Conservation (phyloP, 2,329 filamentous ascomycete genomes). For the Aspergillus melleus region DNA sequence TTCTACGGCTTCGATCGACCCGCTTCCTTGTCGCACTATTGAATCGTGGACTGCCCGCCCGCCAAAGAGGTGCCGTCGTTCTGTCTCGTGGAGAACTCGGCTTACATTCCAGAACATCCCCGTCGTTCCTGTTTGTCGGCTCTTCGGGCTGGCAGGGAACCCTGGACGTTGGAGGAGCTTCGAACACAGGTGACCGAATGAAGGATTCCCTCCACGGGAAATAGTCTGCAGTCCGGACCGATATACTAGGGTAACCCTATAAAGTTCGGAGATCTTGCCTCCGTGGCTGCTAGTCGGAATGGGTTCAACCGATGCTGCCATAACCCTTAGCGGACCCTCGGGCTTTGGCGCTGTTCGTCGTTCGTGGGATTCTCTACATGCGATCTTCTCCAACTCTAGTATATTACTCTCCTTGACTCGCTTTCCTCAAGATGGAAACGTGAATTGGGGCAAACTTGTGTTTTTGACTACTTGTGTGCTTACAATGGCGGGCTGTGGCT, state of each 20-base stretch:
- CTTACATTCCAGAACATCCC: constrained; percentile 25
- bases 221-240: constrained; percentile 10
- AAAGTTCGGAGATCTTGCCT: constrained; percentile 10
- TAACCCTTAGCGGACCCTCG: constrained; percentile 4
- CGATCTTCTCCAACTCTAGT: constrained; percentile 19
- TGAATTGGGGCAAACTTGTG: constrained; percentile 31
- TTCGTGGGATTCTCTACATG: constrained; percentile 22
- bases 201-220: constrained; percentile 9
- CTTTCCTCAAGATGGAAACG: constrained; percentile 27
- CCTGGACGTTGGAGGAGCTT: constrained; percentile 8
- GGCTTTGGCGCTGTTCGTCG: constrained; percentile 14
- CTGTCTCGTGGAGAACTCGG: constrained; percentile 21
- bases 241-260: constrained; percentile 8
- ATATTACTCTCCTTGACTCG: constrained; percentile 19
- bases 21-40: constrained; percentile 24
- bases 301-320: constrained; percentile 12
- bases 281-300: constrained; percentile 12
- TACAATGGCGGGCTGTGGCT: constrained; percentile 39
- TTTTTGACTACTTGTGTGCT: constrained; percentile 33
- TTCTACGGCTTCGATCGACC: constrained; percentile 13
- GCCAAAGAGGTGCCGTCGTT: constrained; percentile 22
- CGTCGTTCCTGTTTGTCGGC: constrained; percentile 13
- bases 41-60: constrained; percentile 7
- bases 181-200: constrained; percentile 9
- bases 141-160: neutral